A percentile compares a stretch with the other conserved stretches of the same genome.
Conservation (phyloP, 2,329 filamentous ascomycete species). For the Rachicladosporium sp. region DNA sequence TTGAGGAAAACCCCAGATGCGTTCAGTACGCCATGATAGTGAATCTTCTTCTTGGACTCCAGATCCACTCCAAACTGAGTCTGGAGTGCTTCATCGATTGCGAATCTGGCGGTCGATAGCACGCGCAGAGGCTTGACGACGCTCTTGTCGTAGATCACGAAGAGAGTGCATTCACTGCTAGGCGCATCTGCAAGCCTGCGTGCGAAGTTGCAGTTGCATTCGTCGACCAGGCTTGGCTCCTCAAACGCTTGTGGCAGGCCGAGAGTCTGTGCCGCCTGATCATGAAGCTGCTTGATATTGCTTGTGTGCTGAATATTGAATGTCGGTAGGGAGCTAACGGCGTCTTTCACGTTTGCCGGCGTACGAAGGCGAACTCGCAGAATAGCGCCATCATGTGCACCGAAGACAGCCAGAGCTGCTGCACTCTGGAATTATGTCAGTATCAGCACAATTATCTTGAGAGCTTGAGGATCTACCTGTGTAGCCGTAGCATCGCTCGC, state of each 20-base stretch:
- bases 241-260: conserved; percentile 6
- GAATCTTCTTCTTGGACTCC: conserved; percentile 7
- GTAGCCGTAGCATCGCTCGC: too few relatives aligned
- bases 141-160: conserved; percentile 17
- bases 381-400: conserved; percentile 3
- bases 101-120: conserved; percentile 2
- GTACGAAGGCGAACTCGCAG: conserved; percentile 20
- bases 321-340: conserved; percentile 4
- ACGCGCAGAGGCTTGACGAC: conserved; percentile 8
- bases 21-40: conserved; percentile 3
- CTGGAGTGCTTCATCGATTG: conserved; percentile 4
- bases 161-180: conserved; percentile 5
- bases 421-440: too few relatives aligned
- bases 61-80: conserved; percentile 2
- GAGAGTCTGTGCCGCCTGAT: conserved; percentile 14
- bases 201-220: conserved; percentile 21
- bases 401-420: background rate
- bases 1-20: conserved; percentile 5
- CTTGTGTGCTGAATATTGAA: conserved; percentile 10
- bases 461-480: too few relatives aligned
- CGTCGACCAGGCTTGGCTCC: conserved; percentile 6
- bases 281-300: conserved; percentile 15
- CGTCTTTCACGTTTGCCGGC: conserved; percentile 12
- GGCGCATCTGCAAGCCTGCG: conserved; percentile 13
- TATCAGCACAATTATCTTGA: too few relatives aligned